Base-by-base conservation (phyloP, 2,329 filamentous ascomycete species). In the Neurospora crassa region DNA sequence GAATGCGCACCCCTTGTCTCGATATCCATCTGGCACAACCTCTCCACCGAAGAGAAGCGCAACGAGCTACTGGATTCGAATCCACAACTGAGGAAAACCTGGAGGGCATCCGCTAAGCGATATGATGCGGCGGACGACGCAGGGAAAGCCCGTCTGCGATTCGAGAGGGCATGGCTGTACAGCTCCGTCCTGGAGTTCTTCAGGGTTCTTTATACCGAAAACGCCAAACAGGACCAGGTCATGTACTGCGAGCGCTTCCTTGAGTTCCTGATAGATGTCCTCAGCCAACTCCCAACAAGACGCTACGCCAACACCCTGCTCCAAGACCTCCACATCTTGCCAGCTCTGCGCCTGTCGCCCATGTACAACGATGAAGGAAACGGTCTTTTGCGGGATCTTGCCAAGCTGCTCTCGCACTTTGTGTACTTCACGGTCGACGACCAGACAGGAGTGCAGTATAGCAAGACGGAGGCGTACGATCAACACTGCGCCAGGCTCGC, bases 1-100 rank as follows among this genome's bases (percentile, higher is more conserved):
- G 96, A 99, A 84, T 98, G 96, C 81, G 96, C 95, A 7, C 93
- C 96, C 1, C 84, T 99, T 69, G 95, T 99, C 24, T 96, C 94
- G 14, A 97, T 99, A 76, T 91, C 92, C 0, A 93, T 96, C 76
- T 99, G 96, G 96, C 93, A 98, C 78, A 96, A 97, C 78, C 83
- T 99, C 45, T 92, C 92, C 40, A 92, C 88, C 71, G 93, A 96
- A 42, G 86, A 87, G 72, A 88, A 90, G 74, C 88, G 93, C 75
- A 92, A 97, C 70, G 83, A 84, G 42, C 88, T 90, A 70, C 85
- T 99, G 40, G 89, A 92, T 63, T 90, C 92, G 75, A 87, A 88
- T 67, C 82, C 88, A n/a, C 90, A 92, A 74, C 81, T 97, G 76
- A 90, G 89, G 79, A 98, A 97, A 80, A 91, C 93, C 68, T 99